Percentiles rank a stretch among this genome's conserved stretches.
These are phyloP conservation scores for Vinca minor DNA, from an alignment of 257 asterid species.

Conservation along the genomic window DNA sequence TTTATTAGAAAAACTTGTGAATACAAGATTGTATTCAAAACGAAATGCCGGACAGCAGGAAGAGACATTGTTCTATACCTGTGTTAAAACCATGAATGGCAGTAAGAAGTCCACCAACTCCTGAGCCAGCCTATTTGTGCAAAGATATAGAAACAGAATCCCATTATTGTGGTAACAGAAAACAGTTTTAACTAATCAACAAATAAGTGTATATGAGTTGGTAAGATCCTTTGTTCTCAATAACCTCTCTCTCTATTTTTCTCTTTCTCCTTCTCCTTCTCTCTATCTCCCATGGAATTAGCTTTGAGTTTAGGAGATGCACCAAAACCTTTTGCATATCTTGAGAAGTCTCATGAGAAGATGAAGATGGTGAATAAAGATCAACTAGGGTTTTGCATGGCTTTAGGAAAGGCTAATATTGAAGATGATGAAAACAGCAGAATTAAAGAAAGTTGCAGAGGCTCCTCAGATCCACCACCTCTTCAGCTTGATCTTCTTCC, in stretches of 20 bases:
- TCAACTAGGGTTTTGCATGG: slow-evolving; percentile 76
- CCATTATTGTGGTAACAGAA: neutral
- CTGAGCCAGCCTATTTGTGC: slow-evolving; percentile 53
- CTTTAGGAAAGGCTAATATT: slow-evolving; percentile 13
- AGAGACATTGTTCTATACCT: slow-evolving; percentile 26
- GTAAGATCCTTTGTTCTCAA: no score
- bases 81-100: slow-evolving; percentile 57
- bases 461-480: slow-evolving; percentile 55
- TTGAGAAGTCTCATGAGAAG: slow-evolving; percentile 37
- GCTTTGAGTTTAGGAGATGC: slow-evolving; percentile 75
- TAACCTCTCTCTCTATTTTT: no score
- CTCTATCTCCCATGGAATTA: slow-evolving; percentile 48
- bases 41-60: neutral
- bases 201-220: neutral
- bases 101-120: slow-evolving; percentile 67
- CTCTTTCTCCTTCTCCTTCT: neutral
- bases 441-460: slow-evolving; percentile 4
- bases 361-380: slow-evolving; percentile 20
- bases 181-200: slow-evolving; percentile 1
- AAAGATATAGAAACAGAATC: slow-evolving; percentile 3
- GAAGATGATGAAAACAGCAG: slow-evolving; percentile 2
- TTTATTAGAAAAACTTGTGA: neutral
- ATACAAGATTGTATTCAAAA: slow-evolving; percentile 1
- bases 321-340: slow-evolving; percentile 43
- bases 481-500: slow-evolving; percentile 85